Conservation (phyloP, 768 basidiomycete genomes). For the Suillus fuscotomentosus region DNA sequence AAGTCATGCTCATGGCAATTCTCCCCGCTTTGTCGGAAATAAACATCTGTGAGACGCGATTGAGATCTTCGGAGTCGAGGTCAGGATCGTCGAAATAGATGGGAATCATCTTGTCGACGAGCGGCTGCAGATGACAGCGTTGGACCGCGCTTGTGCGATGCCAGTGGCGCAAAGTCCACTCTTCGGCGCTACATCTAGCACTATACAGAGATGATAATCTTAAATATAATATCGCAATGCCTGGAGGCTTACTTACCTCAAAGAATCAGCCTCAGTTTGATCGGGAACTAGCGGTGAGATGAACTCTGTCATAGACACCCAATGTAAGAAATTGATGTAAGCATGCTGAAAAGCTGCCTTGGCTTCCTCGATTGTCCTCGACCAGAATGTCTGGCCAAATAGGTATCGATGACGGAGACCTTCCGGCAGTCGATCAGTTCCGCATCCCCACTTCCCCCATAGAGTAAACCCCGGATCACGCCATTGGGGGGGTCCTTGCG, state of each 20-base stretch:
- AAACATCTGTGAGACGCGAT: slow-evolving; percentile 13
- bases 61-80: background rate
- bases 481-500: background rate
- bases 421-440: slow-evolving; percentile 12
- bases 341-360: slow-evolving; percentile 9
- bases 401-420: slow-evolving; percentile 12
- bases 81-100: slow-evolving; percentile 10
- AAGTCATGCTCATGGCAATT: background rate
- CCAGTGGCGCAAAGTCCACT: slow-evolving; percentile 14
- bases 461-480: background rate
- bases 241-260: background rate
- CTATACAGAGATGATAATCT: background rate
- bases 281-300: background rate
- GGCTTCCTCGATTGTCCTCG: background rate
- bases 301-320: slow-evolving; percentile 12
- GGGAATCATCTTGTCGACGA: slow-evolving; percentile 13
- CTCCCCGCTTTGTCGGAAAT: slow-evolving; percentile 16
- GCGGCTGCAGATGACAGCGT: slow-evolving; percentile 13
- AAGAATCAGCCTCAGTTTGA: background rate
- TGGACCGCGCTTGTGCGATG: slow-evolving; percentile 16
- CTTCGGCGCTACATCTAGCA: background rate
- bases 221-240: background rate
- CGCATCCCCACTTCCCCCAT: background rate
- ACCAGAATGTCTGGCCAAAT: slow-evolving; percentile 8
- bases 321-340: slow-evolving; percentile 14